Base-by-base conservation (phyloP, 2,329 filamentous ascomycete genomes). In the Exophiala calicioides region DNA sequence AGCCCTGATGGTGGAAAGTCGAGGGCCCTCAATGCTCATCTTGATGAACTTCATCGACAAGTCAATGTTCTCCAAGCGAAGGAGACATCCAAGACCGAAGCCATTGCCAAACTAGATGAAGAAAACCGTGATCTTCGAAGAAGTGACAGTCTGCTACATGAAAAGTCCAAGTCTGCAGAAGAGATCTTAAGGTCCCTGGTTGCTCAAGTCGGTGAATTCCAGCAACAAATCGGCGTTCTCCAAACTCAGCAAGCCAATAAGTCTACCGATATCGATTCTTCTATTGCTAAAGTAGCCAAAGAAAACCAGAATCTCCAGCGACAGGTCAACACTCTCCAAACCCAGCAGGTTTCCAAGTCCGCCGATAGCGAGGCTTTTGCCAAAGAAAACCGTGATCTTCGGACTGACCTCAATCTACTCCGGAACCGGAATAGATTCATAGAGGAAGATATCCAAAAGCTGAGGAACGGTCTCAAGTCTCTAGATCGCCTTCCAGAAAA, bases 181-280 rank as follows among this genome's bases (percentile, higher is more conserved):
- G 43, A 32, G 3, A 12, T 18, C 15, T 9, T 32, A 5, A 35
- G 16, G 19, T 15, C 20, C 20, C 15, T 37, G 15, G 9, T 19
- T 24, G 26, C 21, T n/a, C 42, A 37, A 24, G n/a, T 45, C 19
- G 26, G 4, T 6, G n/a, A 9, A 12, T 6, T 37, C 15, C 24
- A 38, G 24, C 18, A 31, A 19, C 12, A 31, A n/a, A 3, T 40
- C 12, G 12, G 16, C 19, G 19, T 15, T 29, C 15, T 40, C 16
- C 35, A 18, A n/a, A 31, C 46, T 32, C 37, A 41, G 10, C 40
- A 50, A 40, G 30, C n/a, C 9, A 29, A 27, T 12, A 16, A 23
- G 10, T 37, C 21, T 15, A 15, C 21, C 9, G 16, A 41, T 5
- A 10, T 4, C 4, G 19, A 18, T 10, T 10, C 19, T 12, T 19